A percentile compares a stretch with the other conserved stretches of the same genome.
Evolutionary conservation across 139 green algal species (phyloP).

Genomic region (Monoraphidium neglectum): DNA sequence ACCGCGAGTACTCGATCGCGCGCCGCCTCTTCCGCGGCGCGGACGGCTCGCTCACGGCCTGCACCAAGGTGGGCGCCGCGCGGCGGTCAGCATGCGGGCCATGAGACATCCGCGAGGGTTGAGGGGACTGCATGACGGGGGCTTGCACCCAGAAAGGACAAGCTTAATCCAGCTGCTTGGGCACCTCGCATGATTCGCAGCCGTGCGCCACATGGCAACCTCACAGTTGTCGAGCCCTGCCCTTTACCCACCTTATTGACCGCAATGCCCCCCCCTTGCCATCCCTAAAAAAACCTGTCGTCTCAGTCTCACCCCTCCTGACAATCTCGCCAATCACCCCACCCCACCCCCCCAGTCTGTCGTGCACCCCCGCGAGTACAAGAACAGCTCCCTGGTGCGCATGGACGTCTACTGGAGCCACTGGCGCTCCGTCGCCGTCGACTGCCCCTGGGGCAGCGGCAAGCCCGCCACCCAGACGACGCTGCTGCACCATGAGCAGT

Average conservation of each 20-base stretch:
- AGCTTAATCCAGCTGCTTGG: too few relatives aligned
- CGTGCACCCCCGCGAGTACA: slow-evolving; percentile 21
- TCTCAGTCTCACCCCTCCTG: background rate
- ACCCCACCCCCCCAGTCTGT: background rate
- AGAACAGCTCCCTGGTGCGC: slow-evolving; percentile 32
- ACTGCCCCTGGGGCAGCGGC: slow-evolving; percentile 63
- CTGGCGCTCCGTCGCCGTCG: slow-evolving; percentile 67
- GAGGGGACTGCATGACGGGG: too few relatives aligned
- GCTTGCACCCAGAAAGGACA: too few relatives aligned
- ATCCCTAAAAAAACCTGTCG: too few relatives aligned
- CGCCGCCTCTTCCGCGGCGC: slow-evolving; percentile 58
- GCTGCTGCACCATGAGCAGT: slow-evolving; percentile 90
- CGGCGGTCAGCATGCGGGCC: too few relatives aligned
- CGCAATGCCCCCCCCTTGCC: too few relatives aligned
- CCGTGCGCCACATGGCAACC: too few relatives aligned
- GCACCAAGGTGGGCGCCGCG: slow-evolving; percentile 84
- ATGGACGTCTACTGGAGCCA: slow-evolving; percentile 67
- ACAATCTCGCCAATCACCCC: background rate
- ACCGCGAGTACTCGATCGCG: slow-evolving; percentile 88
- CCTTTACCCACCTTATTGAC: too few relatives aligned
- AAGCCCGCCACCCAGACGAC: slow-evolving; percentile 73
- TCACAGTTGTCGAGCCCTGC: too few relatives aligned
- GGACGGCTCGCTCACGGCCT: slow-evolving; percentile 66
- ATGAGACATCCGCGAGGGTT: too few relatives aligned
- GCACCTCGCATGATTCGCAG: too few relatives aligned